Conservation (phyloP, 345 rosid genomes). For the Syzygium oleosum region DNA sequence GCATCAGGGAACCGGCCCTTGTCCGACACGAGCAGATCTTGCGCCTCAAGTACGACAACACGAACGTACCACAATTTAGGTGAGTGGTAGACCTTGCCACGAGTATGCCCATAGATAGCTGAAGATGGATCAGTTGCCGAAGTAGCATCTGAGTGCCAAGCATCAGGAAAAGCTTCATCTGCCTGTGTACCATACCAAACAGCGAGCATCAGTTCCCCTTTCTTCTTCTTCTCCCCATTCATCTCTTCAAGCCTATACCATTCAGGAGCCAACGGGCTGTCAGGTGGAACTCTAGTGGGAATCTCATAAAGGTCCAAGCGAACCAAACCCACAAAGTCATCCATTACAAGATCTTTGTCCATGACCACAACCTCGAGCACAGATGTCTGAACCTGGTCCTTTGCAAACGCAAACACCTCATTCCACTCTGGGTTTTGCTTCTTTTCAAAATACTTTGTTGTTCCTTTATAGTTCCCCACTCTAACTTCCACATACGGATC, state of each 20-base stretch:
- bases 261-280: constrained; percentile 93
- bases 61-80: constrained; percentile 93
- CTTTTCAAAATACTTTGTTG: constrained; percentile 65
- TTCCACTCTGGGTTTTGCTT: constrained; percentile 76
- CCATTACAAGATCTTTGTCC: constrained; percentile 71
- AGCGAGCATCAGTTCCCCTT: constrained; percentile 83
- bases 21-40: constrained; percentile 56
- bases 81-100: constrained; percentile 87
- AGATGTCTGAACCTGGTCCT: constrained; percentile 57
- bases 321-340: constrained; percentile 65
- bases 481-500: constrained; percentile 82
- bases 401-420: constrained; percentile 84
- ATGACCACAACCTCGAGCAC: constrained; percentile 56
- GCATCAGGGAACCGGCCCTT: constrained; percentile 58
- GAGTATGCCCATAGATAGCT: constrained; percentile 35
- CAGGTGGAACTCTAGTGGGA: constrained; percentile 71
- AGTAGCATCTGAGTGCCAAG: constrained; percentile 79
- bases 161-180: constrained; percentile 89
- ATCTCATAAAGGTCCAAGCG: constrained; percentile 58
- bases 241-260: constrained; percentile 75
- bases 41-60: constrained; percentile 76
- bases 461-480: constrained; percentile 82
- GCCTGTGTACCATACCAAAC: constrained; percentile 99
- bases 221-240: constrained; percentile 44
- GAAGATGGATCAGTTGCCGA: constrained; percentile 38